Conservation (phyloP, 192 early-diverging fungal genomes). For the Dispira simplex region DNA sequence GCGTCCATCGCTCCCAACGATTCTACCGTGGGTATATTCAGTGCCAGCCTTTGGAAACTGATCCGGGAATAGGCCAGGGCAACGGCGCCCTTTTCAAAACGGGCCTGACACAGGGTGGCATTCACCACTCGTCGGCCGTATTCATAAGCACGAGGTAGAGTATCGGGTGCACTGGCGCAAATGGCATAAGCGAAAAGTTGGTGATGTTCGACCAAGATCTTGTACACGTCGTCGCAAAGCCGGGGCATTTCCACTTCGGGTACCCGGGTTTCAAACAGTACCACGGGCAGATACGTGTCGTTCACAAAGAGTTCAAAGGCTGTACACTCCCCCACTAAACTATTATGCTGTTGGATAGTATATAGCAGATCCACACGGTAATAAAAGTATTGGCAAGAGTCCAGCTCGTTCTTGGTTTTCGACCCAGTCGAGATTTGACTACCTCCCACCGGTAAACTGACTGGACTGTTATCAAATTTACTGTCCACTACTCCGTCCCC, state of each 20-base stretch:
- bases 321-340: slow-evolving; percentile 26
- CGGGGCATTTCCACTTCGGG: slow-evolving; percentile 28
- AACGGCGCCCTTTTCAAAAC: slow-evolving; percentile 45
- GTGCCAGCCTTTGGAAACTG: slow-evolving; percentile 39
- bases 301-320: slow-evolving; percentile 51
- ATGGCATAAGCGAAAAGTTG: slow-evolving; percentile 45
- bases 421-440: background rate
- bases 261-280: slow-evolving; percentile 46
- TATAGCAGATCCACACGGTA: slow-evolving; percentile 22
- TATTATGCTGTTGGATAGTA: slow-evolving; percentile 19
- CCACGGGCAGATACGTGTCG: slow-evolving; percentile 57
- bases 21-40: slow-evolving; percentile 41
- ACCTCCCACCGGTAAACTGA: background rate
- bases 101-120: slow-evolving; percentile 41
- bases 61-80: slow-evolving; percentile 34
- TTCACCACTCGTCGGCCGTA: slow-evolving; percentile 52
- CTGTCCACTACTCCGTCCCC: no score
- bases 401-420: background rate
- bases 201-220: slow-evolving; percentile 37
- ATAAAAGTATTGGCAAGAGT: slow-evolving; percentile 15
- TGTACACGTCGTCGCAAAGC: slow-evolving; percentile 36
- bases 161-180: slow-evolving; percentile 34
- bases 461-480: background rate
- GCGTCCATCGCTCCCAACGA: slow-evolving; percentile 12
- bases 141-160: slow-evolving; percentile 51